Evolutionary conservation across 2,329 filamentous ascomycete species (phyloP).

Genomic region (Colletotrichum spinosum): DNA sequence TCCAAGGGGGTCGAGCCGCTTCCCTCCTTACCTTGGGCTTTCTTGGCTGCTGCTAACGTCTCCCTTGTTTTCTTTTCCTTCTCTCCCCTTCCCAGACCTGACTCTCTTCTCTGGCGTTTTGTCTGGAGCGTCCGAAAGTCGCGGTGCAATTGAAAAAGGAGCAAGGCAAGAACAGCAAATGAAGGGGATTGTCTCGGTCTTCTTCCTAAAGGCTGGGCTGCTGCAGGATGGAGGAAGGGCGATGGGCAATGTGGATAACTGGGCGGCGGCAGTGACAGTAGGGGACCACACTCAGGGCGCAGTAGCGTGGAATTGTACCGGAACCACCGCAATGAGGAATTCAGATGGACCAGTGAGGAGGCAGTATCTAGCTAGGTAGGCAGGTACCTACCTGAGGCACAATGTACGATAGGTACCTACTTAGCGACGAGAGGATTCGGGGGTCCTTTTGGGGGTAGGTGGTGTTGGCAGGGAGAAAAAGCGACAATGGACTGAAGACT

Average conservation of each 20-base stretch:
- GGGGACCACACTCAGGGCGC: background rate
- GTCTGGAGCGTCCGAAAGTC: conserved; percentile 33
- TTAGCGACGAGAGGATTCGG: conserved; percentile 9
- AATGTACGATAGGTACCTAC: conserved; percentile 13
- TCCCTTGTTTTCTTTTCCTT: conserved; percentile 24
- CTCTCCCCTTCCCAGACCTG: conserved; percentile 28
- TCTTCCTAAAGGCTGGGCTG: conserved; percentile 24
- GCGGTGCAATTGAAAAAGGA: background rate
- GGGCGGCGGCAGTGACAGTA: conserved; percentile 13
- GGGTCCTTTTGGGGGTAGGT: conserved; percentile 7
- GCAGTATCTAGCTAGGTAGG: background rate
- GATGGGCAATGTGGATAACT: conserved; percentile 7
- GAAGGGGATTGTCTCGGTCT: conserved; percentile 34
- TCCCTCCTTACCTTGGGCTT: conserved; percentile 25
- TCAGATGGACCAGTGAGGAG: background rate
- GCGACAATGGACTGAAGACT: background rate
- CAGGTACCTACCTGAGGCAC: background rate
- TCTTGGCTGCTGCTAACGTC: conserved; percentile 4
- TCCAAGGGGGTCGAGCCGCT: conserved; percentile 11
- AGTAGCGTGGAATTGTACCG: no score
- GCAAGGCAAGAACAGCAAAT: no score
- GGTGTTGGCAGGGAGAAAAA: background rate
- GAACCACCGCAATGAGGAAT: no score
- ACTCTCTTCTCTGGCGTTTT: conserved; percentile 6
- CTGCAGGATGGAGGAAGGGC: conserved; percentile 12